These are phyloP conservation scores for Leishmania aethiopica DNA, from an alignment of 208 protist species.

Conservation along the genomic window DNA sequence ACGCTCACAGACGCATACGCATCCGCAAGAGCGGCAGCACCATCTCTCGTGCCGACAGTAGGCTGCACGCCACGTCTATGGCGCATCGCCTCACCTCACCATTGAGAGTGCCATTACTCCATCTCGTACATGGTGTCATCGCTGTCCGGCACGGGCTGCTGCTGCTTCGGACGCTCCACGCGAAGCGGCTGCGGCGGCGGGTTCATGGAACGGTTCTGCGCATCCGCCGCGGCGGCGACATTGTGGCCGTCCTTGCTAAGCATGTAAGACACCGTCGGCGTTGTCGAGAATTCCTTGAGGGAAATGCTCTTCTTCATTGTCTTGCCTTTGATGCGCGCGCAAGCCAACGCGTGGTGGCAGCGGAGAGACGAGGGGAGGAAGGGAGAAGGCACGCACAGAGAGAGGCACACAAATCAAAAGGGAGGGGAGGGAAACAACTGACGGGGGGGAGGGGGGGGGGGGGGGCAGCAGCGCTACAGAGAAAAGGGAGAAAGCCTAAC, in stretches of 20 bases:
- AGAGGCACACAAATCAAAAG: background rate
- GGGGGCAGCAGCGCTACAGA: background rate
- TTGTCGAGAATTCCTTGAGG: conserved; percentile 91
- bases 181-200: conserved; percentile 35
- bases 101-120: conserved; percentile 48
- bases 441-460: too few species aligned
- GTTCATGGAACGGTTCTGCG: conserved; percentile 34
- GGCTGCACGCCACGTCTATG: background rate
- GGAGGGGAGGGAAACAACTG: background rate
- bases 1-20: background rate
- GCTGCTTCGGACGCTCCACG: conserved; percentile 57
- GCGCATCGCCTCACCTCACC: background rate
- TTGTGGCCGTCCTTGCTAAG: conserved; percentile 90
- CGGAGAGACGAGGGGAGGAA: conserved; percentile 5
- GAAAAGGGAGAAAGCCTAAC: background rate
- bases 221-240: conserved; percentile 47
- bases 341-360: background rate
- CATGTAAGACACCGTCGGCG: conserved; percentile 91
- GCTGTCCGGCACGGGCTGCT: conserved; percentile 31
- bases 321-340: background rate
- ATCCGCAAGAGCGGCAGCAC: background rate
- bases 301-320: conserved; percentile 90
- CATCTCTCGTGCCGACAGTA: too few species aligned
- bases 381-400: background rate
- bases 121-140: conserved; percentile 88